These are phyloP conservation scores for Dothideomycetes sp. DNA, from an alignment of 2,329 filamentous ascomycete species.

Conservation along the genomic window DNA sequence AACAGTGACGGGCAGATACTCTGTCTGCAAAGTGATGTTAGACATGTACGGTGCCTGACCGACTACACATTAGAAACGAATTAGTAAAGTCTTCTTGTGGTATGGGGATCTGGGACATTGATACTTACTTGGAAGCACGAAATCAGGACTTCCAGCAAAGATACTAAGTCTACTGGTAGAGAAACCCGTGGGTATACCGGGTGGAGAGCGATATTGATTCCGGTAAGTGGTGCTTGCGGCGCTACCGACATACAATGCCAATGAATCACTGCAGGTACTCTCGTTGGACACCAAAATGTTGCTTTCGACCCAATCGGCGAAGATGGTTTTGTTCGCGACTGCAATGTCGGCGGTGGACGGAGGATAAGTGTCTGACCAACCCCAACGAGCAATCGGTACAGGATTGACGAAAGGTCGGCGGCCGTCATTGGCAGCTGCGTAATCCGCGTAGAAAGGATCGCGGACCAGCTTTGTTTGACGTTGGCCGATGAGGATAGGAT, in stretches of 20 bases:
- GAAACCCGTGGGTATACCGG: slow-evolving; percentile 41
- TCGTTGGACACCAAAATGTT: slow-evolving; percentile 35
- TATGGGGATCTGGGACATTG: neutral
- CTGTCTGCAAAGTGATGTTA: slow-evolving; percentile 39
- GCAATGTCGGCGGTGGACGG: slow-evolving; percentile 34
- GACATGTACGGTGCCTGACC: slow-evolving; percentile 37
- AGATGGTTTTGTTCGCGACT: slow-evolving; percentile 42
- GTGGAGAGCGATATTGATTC: slow-evolving; percentile 36
- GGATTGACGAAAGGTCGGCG: slow-evolving; percentile 43
- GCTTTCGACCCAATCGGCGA: slow-evolving; percentile 40
- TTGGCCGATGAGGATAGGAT: slow-evolving; percentile 39
- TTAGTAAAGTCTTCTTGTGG: neutral
- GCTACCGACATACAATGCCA: slow-evolving; percentile 42
- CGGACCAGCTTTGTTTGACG: slow-evolving; percentile 39
- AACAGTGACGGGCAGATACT: slow-evolving; percentile 49
- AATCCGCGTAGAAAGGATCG: slow-evolving; percentile 42
- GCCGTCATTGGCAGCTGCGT: slow-evolving; percentile 37
- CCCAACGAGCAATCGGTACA: slow-evolving; percentile 39
- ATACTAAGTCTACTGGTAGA: slow-evolving; percentile 38
- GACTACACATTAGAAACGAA: too few species aligned
- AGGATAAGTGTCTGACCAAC: slow-evolving; percentile 35
- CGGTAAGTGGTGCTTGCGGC: slow-evolving; percentile 34
- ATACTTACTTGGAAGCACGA: slow-evolving; percentile 33
- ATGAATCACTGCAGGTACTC: slow-evolving; percentile 40
- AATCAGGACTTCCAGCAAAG: slow-evolving; percentile 40